These are phyloP conservation scores for Sonneratia caseolaris DNA, from an alignment of 345 rosid species.

Conservation along the genomic window DNA sequence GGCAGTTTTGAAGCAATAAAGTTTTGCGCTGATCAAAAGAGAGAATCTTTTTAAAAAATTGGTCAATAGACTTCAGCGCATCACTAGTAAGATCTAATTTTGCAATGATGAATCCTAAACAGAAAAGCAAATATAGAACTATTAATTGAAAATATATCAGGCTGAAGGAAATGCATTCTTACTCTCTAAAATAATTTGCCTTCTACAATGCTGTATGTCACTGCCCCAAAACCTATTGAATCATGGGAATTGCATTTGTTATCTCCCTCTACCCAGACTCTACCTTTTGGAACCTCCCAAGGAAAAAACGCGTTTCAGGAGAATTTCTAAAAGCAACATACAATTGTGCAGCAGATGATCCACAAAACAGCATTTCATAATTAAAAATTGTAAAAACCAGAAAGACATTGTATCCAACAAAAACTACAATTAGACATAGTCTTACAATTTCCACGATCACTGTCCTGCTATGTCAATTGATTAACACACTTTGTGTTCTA, in stretches of 20 bases:
- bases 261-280: constrained; percentile 70
- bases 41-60: neutral
- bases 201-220: constrained; percentile 63
- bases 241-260: constrained; percentile 42
- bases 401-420: no score
- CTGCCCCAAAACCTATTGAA: constrained; percentile 64
- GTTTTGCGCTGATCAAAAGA: neutral
- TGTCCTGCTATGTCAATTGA: neutral
- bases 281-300: constrained; percentile 66
- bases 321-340: neutral
- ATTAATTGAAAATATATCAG: neutral
- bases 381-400: no score
- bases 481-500: neutral
- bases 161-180: constrained; percentile 10
- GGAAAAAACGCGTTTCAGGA: neutral
- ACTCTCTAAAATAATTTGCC: constrained; percentile 63
- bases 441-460: neutral
- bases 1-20: neutral
- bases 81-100: neutral
- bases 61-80: neutral
- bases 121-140: neutral
- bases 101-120: neutral
- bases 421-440: no score
- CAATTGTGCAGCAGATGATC: neutral
- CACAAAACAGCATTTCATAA: neutral